Percentiles rank a stretch among this genome's conserved stretches.
Evolutionary conservation across 176 grass and related monocot species (phyloP).

Genomic region (Miscanthus lutarioriparius): DNA sequence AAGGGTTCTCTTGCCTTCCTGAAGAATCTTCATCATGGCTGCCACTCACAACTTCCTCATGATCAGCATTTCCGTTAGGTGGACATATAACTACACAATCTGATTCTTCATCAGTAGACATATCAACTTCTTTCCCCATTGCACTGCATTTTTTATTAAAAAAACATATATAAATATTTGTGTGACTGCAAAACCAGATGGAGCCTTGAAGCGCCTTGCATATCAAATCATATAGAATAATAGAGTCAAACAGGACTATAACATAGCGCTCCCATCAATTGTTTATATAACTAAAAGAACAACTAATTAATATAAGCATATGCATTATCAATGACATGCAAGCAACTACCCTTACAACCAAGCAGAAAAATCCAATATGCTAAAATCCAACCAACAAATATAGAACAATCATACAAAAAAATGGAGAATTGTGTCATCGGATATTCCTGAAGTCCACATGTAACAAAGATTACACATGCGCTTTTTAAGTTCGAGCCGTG

Average conservation of each 20-base stretch:
- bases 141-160: slow-evolving; percentile 36
- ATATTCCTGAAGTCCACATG: neutral
- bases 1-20: slow-evolving; percentile 43
- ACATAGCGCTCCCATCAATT: neutral
- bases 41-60: slow-evolving; percentile 40
- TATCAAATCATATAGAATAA: slow-evolving; percentile 27
- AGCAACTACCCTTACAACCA: slow-evolving; percentile 33
- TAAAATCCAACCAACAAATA: slow-evolving; percentile 16
- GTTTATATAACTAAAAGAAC: slow-evolving; percentile 16
- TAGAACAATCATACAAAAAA: slow-evolving; percentile 5
- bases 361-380: slow-evolving; percentile 20
- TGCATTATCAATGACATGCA: slow-evolving; percentile 41
- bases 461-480: slow-evolving; percentile 3
- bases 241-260: slow-evolving; percentile 33
- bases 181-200: neutral
- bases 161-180: slow-evolving; percentile 37
- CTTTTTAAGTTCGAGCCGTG: neutral
- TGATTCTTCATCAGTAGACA: slow-evolving; percentile 63
- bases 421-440: neutral
- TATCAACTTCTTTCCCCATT: slow-evolving; percentile 61
- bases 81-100: slow-evolving; percentile 51
- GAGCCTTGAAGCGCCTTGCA: neutral
- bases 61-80: slow-evolving; percentile 42
- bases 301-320: slow-evolving; percentile 31
- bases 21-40: slow-evolving; percentile 62